Conservation (phyloP, 2,329 filamentous ascomycete species). For the Ophiostoma fasciatum region DNA sequence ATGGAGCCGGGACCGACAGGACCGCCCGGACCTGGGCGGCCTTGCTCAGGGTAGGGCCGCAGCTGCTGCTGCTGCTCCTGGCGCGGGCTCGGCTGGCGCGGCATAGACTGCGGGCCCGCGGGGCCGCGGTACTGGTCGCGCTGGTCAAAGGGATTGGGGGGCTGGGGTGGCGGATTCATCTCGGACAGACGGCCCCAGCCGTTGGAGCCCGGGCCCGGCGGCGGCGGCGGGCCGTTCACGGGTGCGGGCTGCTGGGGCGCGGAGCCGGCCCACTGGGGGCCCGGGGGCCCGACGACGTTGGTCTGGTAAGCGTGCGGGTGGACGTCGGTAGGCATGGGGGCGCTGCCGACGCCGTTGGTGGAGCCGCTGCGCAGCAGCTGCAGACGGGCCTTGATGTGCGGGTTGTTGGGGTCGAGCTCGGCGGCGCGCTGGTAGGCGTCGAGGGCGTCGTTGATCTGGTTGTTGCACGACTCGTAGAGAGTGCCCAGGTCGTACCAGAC, state of each 20-base stretch:
- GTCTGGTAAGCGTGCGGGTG: constrained; percentile 89
- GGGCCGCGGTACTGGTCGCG: constrained; percentile 54
- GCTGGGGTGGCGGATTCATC: constrained; percentile 60
- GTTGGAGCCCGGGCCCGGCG: constrained; percentile 41
- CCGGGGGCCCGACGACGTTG: constrained; percentile 68
- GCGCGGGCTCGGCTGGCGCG: constrained; percentile 61
- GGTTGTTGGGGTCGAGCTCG: constrained; percentile 83
- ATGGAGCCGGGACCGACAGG: constrained; percentile 27
- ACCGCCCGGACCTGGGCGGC: constrained; percentile 27
- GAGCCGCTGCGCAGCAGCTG: constrained; percentile 76
- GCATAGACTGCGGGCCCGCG: constrained; percentile 42
- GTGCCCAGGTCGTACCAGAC: constrained; percentile 99
- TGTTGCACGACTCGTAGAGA: constrained; percentile 96
- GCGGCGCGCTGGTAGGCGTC: constrained; percentile 92
- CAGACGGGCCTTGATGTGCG: constrained; percentile 89
- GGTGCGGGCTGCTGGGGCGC: constrained; percentile 34
- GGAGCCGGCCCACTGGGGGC: constrained; percentile 75
- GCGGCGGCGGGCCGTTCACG: constrained; percentile 35
- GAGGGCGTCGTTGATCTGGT: constrained; percentile 89
- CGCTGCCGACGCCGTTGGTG: constrained; percentile 54
- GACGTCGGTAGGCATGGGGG: constrained; percentile 87
- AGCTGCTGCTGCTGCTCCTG: constrained; percentile 58
- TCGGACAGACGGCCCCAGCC: constrained; percentile 58
- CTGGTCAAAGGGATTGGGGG: constrained; percentile 69
- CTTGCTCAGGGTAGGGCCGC: constrained; percentile 54